phyloP scores from a whole-genome alignment of 2,329 filamentous ascomycete genomes.

The Pleomassaria siparia region DNA sequence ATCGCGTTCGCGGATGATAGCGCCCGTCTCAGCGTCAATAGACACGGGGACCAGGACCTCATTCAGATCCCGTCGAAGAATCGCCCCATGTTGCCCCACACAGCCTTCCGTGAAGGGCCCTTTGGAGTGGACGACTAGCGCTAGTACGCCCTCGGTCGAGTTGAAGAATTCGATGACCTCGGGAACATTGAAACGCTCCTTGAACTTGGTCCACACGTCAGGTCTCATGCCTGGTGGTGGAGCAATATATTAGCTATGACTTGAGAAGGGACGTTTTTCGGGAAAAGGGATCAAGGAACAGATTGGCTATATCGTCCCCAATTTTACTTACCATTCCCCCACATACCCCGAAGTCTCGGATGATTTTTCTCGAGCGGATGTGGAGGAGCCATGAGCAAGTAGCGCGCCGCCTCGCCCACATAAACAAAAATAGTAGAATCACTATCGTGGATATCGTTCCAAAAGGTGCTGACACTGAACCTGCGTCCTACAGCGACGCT shows the following conservation, averaged over 20 bases:
- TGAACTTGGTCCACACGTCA: constrained; percentile 66
- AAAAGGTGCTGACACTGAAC: constrained; percentile 70
- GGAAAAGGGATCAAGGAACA: too few relatives aligned
- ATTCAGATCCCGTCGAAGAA: constrained; percentile 56
- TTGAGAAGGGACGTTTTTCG: too few relatives aligned
- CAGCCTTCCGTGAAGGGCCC: constrained; percentile 59
- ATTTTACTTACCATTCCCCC: constrained; percentile 70
- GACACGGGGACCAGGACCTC: constrained; percentile 65
- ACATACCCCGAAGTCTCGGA: constrained; percentile 57
- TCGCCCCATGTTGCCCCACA: constrained; percentile 69
- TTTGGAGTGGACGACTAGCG: constrained; percentile 53
- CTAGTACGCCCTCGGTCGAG: constrained; percentile 70
- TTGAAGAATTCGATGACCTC: constrained; percentile 75
- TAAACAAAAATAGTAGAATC: constrained; percentile 71
- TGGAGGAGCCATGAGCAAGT: constrained; percentile 67
- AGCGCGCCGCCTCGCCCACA: constrained; percentile 74
- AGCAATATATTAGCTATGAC: too few relatives aligned
- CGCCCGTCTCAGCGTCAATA: constrained; percentile 67
- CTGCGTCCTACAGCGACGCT: constrained; percentile 63
- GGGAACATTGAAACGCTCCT: constrained; percentile 62
- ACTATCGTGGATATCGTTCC: constrained; percentile 68
- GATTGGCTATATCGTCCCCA: too few relatives aligned
- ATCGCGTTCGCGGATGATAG: constrained; percentile 65
- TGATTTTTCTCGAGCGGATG: constrained; percentile 62
- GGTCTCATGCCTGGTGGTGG: too few relatives aligned